phyloP scores from a whole-genome alignment of 2,329 filamentous ascomycete genomes.

The Hypoxylon sp. region DNA sequence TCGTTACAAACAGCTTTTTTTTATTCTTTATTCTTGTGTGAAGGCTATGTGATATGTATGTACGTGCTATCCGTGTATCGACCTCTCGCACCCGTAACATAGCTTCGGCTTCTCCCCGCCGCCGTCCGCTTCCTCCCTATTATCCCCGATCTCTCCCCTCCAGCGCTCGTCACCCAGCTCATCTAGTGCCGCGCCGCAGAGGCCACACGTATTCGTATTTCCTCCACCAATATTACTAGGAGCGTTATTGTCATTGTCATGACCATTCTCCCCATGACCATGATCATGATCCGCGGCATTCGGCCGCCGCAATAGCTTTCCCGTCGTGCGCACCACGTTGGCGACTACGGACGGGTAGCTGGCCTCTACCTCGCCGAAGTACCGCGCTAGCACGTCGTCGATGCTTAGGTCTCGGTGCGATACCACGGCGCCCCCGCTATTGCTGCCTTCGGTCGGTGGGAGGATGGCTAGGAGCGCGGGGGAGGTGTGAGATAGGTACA shows the following conservation, averaged over 20 bases:
- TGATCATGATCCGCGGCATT: slow-evolving; percentile 41
- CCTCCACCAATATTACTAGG: slow-evolving; percentile 32
- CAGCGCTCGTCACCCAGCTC: slow-evolving; percentile 74
- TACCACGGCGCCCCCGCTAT: slow-evolving; percentile 60
- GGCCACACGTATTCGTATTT: slow-evolving; percentile 66
- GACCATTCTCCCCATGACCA: background rate
- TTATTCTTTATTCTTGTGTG: slow-evolving; percentile 8
- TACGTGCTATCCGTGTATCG: slow-evolving; percentile 64
- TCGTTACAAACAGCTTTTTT: slow-evolving; percentile 1
- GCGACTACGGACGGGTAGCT: slow-evolving; percentile 92
- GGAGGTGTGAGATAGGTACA: slow-evolving; percentile 71
- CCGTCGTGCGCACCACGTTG: slow-evolving; percentile 94
- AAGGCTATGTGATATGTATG: background rate
- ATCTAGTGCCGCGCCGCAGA: slow-evolving; percentile 79
- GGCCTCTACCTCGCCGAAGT: slow-evolving; percentile 87
- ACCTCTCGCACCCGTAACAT: slow-evolving; percentile 83
- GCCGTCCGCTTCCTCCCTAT: slow-evolving; percentile 40
- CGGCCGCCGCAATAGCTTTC: slow-evolving; percentile 75
- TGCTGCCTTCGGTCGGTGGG: slow-evolving; percentile 56
- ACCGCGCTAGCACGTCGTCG: slow-evolving; percentile 89
- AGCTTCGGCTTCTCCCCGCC: slow-evolving; percentile 56
- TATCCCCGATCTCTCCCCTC: slow-evolving; percentile 71
- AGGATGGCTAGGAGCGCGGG: slow-evolving; percentile 67
- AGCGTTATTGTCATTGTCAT: slow-evolving; percentile 50
- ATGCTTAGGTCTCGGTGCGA: slow-evolving; percentile 87